Base-by-base conservation (phyloP, 495 filamentous ascomycete species). In the Podospora australis region DNA sequence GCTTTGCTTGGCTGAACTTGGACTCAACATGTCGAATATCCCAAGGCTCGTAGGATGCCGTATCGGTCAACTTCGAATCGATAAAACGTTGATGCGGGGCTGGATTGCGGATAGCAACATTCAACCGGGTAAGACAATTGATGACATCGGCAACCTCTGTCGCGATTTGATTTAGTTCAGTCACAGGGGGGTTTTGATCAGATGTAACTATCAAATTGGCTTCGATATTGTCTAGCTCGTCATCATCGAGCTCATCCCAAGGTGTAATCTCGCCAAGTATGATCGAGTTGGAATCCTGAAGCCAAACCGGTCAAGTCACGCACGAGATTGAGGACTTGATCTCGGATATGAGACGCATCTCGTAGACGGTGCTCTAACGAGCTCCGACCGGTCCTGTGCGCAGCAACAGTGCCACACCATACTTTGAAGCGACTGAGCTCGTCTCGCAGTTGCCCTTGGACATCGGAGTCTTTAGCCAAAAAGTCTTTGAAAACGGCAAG, bases 371-470 rank as follows among this genome's bases (percentile, higher is more conserved):
- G 70, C 22, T 74, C 70, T 1, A 77, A 59, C 1, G 75, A 77
- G 25, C 67, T 70, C 21, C 58, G 53, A 1, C 62, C 61, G 2
- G 35, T 61, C 21, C 61, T 59, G 48, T 76, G 67, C 11, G 72
- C 72, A 1, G 67, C 72, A 39, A 74, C 70, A 54, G 72, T 74
- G 2, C 48, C 62, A 6, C 62, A 63, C 73, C 74, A 75, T 3
- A 74, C 49, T 35, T 69, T 67, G 49, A 76, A 66, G 26, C 65
- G 54, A 0, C 66, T 56, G 3, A 63, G 25, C 16, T 70, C 63
- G 44, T 74, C 70, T 8, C 46, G 38, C 17, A 60, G n/a, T n/a
- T n/a, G n/a, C n/a, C n/a, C n/a, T n/a, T n/a, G n/a, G n/a, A n/a
- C n/a, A n/a, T n/a, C n/a, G 4, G 39, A 24, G 19, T 42, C 6